These are phyloP conservation scores for Neofusicoccum sp. DNA, from an alignment of 2,329 filamentous ascomycete genomes.

Conservation along the genomic window DNA sequence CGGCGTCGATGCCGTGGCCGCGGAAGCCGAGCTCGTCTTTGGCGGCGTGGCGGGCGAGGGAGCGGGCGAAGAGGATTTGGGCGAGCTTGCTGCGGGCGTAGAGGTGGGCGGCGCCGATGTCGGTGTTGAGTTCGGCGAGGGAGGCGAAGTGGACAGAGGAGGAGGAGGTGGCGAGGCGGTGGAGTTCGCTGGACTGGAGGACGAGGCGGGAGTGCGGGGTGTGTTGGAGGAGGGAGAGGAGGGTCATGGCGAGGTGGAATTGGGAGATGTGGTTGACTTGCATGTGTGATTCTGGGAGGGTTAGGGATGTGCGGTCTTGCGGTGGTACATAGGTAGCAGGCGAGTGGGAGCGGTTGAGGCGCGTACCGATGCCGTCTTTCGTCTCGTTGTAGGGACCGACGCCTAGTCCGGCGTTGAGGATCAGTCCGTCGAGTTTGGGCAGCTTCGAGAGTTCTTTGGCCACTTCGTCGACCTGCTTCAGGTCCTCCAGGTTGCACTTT, in stretches of 20 bases:
- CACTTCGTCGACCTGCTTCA: constrained; percentile 47
- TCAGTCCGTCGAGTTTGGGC: constrained; percentile 45
- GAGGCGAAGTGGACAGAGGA: constrained; percentile 42
- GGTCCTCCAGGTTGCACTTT: constrained; percentile 47
- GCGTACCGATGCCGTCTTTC: constrained; percentile 44
- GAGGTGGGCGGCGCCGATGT: constrained; percentile 49
- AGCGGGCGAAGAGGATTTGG: constrained; percentile 47
- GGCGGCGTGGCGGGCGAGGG: constrained; percentile 41
- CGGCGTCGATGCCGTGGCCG: constrained; percentile 19
- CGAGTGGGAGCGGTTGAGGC: background rate
- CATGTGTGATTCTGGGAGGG: constrained; percentile 44
- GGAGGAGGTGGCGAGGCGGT: constrained; percentile 33
- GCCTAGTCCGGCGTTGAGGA: constrained; percentile 52
- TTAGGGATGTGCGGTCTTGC: background rate
- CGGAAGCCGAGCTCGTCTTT: constrained; percentile 37
- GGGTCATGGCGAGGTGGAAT: constrained; percentile 47
- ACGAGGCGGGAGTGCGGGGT: constrained; percentile 49
- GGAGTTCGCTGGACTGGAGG: constrained; percentile 51
- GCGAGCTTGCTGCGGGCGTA: constrained; percentile 53
- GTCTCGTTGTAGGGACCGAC: constrained; percentile 51
- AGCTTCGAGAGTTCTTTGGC: constrained; percentile 45
- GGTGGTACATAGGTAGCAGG: no score
- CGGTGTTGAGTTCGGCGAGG: constrained; percentile 49
- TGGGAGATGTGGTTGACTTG: constrained; percentile 53
- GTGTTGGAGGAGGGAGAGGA: constrained; percentile 40